Base-by-base conservation (phyloP, 352 stramenopile genomes). In the Phytopythium vexans region DNA sequence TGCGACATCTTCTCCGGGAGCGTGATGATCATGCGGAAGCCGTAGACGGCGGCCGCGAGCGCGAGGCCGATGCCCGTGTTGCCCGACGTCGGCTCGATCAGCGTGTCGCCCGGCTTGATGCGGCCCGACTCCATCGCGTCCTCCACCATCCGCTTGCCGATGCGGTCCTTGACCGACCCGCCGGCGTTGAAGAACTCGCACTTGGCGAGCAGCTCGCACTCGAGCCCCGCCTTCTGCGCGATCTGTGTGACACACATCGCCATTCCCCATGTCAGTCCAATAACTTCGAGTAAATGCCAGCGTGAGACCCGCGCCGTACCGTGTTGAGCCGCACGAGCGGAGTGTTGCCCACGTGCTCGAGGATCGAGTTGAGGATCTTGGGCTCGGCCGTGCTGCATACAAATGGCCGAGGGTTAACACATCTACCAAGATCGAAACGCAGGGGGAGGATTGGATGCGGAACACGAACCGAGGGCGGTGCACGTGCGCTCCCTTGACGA, bases 11-110 rank as follows among this genome's bases (percentile, higher is more conserved):
- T 98, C 74, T 98, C 94, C 0, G 91, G 86, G 14, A 96, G 60
- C 40, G 85, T 97, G 54, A 97, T 95, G 69, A 97, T 97, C 62
- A 93, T 93, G 39, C 88, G 76, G 81, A 99, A 99, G 52, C 97
- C 97, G 67, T 98, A 98, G 63, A 96, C 89, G 34, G 96, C 96
- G 38, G 95, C 96, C 3, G 97, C 95, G 58, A 99, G 88, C 32
- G 97, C 97, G 38, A 99, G 72, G 21, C 95, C 97, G 60, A 99
- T 99, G 33, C 97, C 87, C 6, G 96, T 99, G 66, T 99, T 99
- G 39, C 96, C 96, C 39, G 80, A 96, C 5, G 96, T 99, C 6
- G 95, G 92, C 70, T 99, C 96, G 47, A 98, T 96, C 9, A 98
- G 66, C n/a, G 86, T 98, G 55, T 97, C 89, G 14, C 95, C 84